Conservation (phyloP, 106 monocot genomes). For the Agapanthus africanus region DNA sequence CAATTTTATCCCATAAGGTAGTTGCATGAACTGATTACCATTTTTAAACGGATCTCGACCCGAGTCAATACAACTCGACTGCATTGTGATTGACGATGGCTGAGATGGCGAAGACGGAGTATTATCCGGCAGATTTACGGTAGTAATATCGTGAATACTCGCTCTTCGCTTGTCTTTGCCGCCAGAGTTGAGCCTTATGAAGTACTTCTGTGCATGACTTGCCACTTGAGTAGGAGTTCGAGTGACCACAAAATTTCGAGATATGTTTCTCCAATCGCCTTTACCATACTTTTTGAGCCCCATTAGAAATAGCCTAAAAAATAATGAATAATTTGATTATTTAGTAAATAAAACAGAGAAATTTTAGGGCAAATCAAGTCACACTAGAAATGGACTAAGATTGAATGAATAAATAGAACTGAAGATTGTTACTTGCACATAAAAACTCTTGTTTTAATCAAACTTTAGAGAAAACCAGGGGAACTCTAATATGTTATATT, state of each 20-base stretch:
- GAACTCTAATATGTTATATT: background rate
- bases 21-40: no score
- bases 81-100: constrained; percentile 20
- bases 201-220: constrained; percentile 91
- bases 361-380: no score
- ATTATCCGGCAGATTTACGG: constrained; percentile 41
- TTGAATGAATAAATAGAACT: background rate
- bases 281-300: constrained; percentile 89
- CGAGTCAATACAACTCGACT: no score
- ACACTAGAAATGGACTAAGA: no score
- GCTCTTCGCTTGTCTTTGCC: constrained; percentile 86
- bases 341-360: no score
- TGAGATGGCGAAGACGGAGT: constrained; percentile 32
- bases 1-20: constrained; percentile 27
- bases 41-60: no score
- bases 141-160: constrained; percentile 94
- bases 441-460: background rate
- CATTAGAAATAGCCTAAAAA: constrained; percentile 63
- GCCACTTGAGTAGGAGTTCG: constrained; percentile 84
- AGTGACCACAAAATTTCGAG: constrained; percentile 63
- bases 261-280: constrained; percentile 95
- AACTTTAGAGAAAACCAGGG: background rate
- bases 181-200: constrained; percentile 76
- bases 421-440: background rate
- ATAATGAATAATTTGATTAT: background rate